Conservation (phyloP, 1,284 basidiomycete genomes). For the Marasmius tenuissimus region DNA sequence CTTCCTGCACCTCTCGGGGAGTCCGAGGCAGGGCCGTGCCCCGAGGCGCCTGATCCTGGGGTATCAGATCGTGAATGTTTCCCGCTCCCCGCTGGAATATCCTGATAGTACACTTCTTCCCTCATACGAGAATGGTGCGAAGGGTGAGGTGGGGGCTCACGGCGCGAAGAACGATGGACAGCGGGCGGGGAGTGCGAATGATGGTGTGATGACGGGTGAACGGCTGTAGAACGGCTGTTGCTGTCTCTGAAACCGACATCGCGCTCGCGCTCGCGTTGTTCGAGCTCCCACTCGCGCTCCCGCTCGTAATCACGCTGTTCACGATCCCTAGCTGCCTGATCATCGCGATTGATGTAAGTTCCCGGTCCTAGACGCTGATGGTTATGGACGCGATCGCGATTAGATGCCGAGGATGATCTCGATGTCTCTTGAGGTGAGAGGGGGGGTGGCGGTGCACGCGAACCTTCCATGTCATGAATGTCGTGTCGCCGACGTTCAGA, state of each 20-base stretch:
- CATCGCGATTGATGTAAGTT: constrained; percentile 52
- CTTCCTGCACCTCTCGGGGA: constrained; percentile 37
- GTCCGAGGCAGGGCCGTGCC: constrained; percentile 46
- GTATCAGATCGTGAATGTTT: constrained; percentile 51
- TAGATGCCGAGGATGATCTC: constrained; percentile 31
- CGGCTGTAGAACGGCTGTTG: not conserved
- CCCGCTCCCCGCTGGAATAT: constrained; percentile 22
- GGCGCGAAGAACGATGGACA: constrained; percentile 30
- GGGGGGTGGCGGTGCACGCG: constrained; percentile 24
- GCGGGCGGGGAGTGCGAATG: constrained; percentile 39
- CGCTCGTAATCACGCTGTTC: constrained; percentile 40
- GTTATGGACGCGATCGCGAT: constrained; percentile 49
- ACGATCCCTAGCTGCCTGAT: constrained; percentile 46
- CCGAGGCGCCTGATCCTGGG: constrained; percentile 44
- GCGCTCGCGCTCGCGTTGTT: constrained; percentile 41
- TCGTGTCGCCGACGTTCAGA: constrained; percentile 47
- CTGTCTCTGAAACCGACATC: constrained; percentile 22
- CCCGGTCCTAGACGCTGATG: constrained; percentile 70
- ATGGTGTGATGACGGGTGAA: constrained; percentile 24
- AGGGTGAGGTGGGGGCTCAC: constrained; percentile 21
- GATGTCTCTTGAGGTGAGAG: constrained; percentile 21
- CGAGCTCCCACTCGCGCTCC: constrained; percentile 48
- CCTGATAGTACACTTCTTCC: constrained; percentile 46
- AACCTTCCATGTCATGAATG: constrained; percentile 31
- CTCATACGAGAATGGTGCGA: constrained; percentile 39